Evolutionary conservation across 2,329 filamentous ascomycete genomes (phyloP), one percentile per base, ranked within the genome.

Genomic region (Fusarium udum): DNA sequence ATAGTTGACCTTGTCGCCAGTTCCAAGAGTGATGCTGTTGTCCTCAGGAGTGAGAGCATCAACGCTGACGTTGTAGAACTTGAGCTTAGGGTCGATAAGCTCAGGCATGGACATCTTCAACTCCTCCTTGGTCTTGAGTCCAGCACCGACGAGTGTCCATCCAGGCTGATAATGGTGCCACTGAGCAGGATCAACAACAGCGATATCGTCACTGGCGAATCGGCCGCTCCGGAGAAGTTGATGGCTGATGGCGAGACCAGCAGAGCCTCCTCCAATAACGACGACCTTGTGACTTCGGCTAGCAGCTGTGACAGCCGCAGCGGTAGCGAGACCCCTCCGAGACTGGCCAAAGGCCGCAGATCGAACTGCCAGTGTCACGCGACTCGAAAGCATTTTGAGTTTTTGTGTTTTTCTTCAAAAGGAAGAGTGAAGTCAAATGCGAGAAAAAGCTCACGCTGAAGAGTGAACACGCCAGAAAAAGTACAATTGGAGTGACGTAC

Each of bases 101-200:
- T 81, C 81, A 9, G 82, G 75, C 43, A 92, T 78, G 3, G 86
- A 87, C 63, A 82, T 80, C 52, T 86, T 85, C 63, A 92, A 81
- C 31, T 91, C 86, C 71, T 91, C 83, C 77, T 90, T 90, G 52
- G 83, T 86, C 80, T 92, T 92, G 43, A 92, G 84, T 7, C 91
- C 91, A 43, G 88, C 90, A 48, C 90, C 91, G 5, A 92, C 91
- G 3, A 92, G 84, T 4, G 91, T 92, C 90, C 90, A 92, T 61
- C 91, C 91, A 2, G 91, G 90, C 79, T 92, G 91, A 78, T 92
- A 92, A 81, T 92, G 85, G 77, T 92, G 90, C 84, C 86, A 90
- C 72, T 82, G 78, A 2, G 90, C 85, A 0, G 91, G 91, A 71
- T 92, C 91, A 48, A 92, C 82, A 32, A 92, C 76, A 34, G 91